Base-by-base conservation (phyloP, 2,329 filamentous ascomycete species). In the Metarhizium humberi region DNA sequence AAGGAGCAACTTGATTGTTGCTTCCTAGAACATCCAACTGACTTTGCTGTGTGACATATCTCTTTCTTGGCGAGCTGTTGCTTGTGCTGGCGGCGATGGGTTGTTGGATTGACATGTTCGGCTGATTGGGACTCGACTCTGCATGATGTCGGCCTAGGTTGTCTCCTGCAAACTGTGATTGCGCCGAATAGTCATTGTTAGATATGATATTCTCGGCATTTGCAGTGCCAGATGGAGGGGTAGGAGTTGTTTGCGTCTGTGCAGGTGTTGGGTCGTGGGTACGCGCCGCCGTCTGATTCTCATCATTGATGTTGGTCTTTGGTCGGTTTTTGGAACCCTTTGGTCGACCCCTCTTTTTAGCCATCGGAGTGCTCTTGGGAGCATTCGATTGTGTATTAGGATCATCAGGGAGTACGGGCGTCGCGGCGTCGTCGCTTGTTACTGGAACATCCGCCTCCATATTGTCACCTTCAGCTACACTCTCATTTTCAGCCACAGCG, bases 281-380 rank as follows among this genome's bases (percentile, higher is more conserved):
- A n/a, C 5, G 14, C 30, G 43, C 29, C 32, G 50, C 29, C 30
- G 34, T 30, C 49, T 30, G 30, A 30, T 50, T 50, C 29, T 34
- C n/a, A 29, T 50, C 46, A 16, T 5, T 30, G 4, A 11, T 25
- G 42, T 18, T 20, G 32, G 38, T 59, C 55, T 69, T 75, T 16
- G 67, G 64, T 34, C 73, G 72, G 53, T 73, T 75, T 57, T 72
- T 77, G 14, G 75, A 75, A 0, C 75, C 75, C 55, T 75, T 79
- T 1, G 78, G 72, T 43, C 75, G 69, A 8, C 72, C 69, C 57
- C 66, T 65, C 54, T 69, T 71, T 32, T 52, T 65, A 69, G 11
- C 60, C 59, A 18, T 61, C 57, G 14, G 64, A 62, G 32, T 42
- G 20, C 62, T 63, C 43, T 48, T 59, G 11, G 59, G 46, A 6